Percentiles rank a stretch among this genome's conserved stretches.
phyloP scores from a whole-genome alignment of 148 eudicot genomes.

The Fallopia convolvulus region DNA sequence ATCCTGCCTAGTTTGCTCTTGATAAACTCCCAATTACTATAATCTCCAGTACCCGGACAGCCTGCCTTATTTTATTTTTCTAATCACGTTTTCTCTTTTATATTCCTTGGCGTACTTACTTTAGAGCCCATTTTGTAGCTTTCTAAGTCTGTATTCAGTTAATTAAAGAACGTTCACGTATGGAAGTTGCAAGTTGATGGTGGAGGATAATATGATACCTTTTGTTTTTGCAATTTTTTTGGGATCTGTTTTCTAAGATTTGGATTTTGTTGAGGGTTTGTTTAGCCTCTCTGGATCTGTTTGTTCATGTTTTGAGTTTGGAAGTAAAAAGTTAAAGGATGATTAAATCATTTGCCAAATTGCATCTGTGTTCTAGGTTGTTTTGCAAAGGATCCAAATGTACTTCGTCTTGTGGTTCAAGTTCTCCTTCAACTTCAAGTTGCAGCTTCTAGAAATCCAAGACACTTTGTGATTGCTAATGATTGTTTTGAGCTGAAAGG shows the following conservation, averaged over 20 bases:
- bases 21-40: background rate
- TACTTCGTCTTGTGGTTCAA: constrained; percentile 69
- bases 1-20: background rate
- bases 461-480: constrained; percentile 69
- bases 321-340: background rate
- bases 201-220: background rate
- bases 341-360: background rate
- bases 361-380: constrained; percentile 45
- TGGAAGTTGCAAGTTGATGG: background rate
- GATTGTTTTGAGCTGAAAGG: constrained; percentile 73
- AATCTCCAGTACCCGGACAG: background rate
- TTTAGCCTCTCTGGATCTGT: background rate
- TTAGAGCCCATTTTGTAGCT: background rate
- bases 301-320: background rate
- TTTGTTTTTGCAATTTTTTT: background rate
- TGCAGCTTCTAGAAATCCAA: constrained; percentile 62
- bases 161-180: background rate
- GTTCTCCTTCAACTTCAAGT: constrained; percentile 74
- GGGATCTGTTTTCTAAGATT: background rate
- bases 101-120: background rate
- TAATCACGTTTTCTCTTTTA: background rate
- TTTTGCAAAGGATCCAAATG: constrained; percentile 76
- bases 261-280: background rate
- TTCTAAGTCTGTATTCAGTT: background rate
- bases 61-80: background rate